Conservation (phyloP, 305 asterid species). For the Rubia peregrina region DNA sequence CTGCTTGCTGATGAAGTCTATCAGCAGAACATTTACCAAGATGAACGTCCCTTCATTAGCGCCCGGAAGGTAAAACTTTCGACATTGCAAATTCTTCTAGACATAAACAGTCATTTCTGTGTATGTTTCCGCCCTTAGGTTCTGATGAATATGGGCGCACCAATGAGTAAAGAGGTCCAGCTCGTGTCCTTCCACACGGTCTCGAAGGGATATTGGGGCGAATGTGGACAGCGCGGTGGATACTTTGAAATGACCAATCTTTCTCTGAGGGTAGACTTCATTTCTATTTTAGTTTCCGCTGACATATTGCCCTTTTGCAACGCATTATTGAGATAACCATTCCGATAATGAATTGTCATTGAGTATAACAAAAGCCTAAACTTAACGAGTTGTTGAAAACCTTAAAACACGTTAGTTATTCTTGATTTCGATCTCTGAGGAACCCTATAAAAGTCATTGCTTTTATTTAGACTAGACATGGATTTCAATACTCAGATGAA, state of each 20-base stretch:
- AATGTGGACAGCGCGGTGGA: slow-evolving; percentile 99
- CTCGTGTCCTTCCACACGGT: slow-evolving; percentile 95
- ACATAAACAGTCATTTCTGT: slow-evolving; percentile 8
- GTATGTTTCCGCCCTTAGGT: slow-evolving; percentile 40
- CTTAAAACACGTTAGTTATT: too few relatives aligned
- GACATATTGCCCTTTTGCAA: neutral
- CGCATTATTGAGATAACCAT: neutral
- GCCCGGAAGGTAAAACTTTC: slow-evolving; percentile 60
- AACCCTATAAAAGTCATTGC: neutral
- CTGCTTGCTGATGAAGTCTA: slow-evolving; percentile 97
- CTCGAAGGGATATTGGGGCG: slow-evolving; percentile 95
- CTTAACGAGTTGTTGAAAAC: neutral
- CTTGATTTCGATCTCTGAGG: neutral
- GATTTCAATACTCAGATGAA: slow-evolving; percentile 2
- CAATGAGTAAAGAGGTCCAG: slow-evolving; percentile 73
- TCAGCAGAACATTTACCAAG: slow-evolving; percentile 98
- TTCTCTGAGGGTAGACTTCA: slow-evolving; percentile 60
- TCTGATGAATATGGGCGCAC: slow-evolving; percentile 82
- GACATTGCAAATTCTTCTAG: slow-evolving; percentile 6
- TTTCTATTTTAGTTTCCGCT: neutral
- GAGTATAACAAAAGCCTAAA: neutral
- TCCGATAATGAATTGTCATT: neutral
- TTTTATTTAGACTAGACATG: neutral
- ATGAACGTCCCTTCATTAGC: slow-evolving; percentile 93
- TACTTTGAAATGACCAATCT: slow-evolving; percentile 97